These are phyloP conservation scores for Fusarium foetens DNA, from an alignment of 2,329 filamentous ascomycete species.

Conservation along the genomic window DNA sequence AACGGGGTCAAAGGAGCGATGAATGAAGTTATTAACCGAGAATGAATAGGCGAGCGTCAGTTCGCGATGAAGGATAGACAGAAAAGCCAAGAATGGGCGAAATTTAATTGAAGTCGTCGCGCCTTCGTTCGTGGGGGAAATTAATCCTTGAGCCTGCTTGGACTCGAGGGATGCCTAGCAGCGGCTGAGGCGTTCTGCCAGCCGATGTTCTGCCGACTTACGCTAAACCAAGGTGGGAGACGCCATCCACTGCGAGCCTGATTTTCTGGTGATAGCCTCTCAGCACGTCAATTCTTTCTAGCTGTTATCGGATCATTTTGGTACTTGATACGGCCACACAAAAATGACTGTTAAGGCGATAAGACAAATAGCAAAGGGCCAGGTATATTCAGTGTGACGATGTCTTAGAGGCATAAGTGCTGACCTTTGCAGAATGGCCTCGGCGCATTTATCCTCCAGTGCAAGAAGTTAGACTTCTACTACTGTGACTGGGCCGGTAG, in stretches of 20 bases:
- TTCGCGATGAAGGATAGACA: conserved; percentile 16
- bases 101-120: conserved; percentile 39
- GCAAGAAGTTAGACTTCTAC: conserved; percentile 94
- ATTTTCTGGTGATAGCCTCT: conserved; percentile 41
- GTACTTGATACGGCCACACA: conserved; percentile 45
- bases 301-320: conserved; percentile 43
- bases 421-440: conserved; percentile 80
- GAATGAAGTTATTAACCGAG: conserved; percentile 7
- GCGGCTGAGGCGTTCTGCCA: conserved; percentile 13
- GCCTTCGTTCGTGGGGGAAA: conserved; percentile 36
- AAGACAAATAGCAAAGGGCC: conserved; percentile 62
- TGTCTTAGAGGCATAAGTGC: neutral
- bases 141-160: conserved; percentile 31
- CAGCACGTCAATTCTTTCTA: conserved; percentile 33
- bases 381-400: conserved; percentile 53
- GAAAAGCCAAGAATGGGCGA: conserved; percentile 6
- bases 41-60: conserved; percentile 21
- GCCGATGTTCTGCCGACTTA: conserved; percentile 34
- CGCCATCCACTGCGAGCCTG: conserved; percentile 24
- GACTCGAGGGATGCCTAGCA: conserved; percentile 24
- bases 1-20: neutral
- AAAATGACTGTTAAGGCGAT: conserved; percentile 67
- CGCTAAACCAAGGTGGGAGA: conserved; percentile 45
- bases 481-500: conserved; percentile 98
- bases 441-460: conserved; percentile 96